Conservation (phyloP, 768 basidiomycete species). For the Rhodotorula taiwanensis region DNA sequence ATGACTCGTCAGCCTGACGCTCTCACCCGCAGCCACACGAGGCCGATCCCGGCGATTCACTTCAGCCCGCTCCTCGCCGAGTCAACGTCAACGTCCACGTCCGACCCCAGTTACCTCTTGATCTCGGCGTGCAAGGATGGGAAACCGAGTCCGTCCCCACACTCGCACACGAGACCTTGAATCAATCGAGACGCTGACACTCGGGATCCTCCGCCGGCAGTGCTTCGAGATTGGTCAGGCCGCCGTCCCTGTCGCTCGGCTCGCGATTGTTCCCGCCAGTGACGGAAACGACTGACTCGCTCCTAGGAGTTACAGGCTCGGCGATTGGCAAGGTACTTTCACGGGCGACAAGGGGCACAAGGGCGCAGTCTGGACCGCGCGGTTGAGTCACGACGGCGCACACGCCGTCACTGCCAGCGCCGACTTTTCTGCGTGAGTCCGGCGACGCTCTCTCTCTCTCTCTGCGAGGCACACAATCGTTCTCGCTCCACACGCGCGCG, state of each 20-base stretch:
- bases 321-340: constrained; percentile 88
- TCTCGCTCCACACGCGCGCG: no score
- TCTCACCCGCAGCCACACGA: constrained; percentile 47
- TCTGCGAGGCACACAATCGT: no score
- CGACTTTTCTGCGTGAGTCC: constrained; percentile 87
- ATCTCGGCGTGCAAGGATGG: constrained; percentile 99
- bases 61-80: constrained; percentile 62
- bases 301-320: constrained; percentile 70
- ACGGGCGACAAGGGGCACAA: constrained; percentile 50
- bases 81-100: constrained; percentile 43
- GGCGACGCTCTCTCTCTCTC: constrained; percentile 5
- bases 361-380: constrained; percentile 95
- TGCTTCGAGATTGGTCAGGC: constrained; percentile 36
- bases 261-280: no score
- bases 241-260: background rate
- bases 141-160: constrained; percentile 56
- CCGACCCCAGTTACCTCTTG: constrained; percentile 74
- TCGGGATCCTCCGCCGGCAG: no score
- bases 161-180: no score
- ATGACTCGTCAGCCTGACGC: fast-evolving
- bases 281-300: background rate
- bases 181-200: no score
- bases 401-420: constrained; percentile 88
- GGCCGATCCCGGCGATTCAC: constrained; percentile 77
- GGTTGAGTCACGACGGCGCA: constrained; percentile 76